Evolutionary conservation across 1,139 yeast genomes (phyloP).

Genomic region (Magnusiomyces sp.): DNA sequence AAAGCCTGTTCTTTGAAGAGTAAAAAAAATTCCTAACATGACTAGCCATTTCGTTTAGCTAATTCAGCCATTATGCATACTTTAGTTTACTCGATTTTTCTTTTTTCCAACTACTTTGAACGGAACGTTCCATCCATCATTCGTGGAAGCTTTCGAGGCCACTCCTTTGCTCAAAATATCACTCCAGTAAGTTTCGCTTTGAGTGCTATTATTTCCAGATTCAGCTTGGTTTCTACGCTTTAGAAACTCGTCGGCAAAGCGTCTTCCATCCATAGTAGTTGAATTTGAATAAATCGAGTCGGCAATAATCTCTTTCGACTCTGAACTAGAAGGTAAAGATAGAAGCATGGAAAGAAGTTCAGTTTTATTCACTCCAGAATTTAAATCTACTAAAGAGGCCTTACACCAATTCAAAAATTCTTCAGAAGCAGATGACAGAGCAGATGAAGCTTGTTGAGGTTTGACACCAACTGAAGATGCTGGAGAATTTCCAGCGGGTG

Average conservation of each 20-base stretch:
- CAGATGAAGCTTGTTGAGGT: constrained; percentile 25
- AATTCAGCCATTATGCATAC: too few species aligned
- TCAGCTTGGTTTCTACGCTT: constrained; percentile 60
- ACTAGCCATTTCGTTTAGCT: too few species aligned
- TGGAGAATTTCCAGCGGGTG: constrained; percentile 23
- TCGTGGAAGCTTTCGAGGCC: constrained; percentile 38
- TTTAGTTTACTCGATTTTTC: constrained; percentile 27
- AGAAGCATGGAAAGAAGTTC: constrained; percentile 75
- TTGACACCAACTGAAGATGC: constrained; percentile 35
- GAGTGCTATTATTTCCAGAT: not conserved
- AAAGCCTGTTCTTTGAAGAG: constrained; percentile 78
- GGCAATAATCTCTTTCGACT: constrained; percentile 76
- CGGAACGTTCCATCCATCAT: constrained; percentile 67
- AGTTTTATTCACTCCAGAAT: constrained; percentile 50
- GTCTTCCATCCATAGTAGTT: constrained; percentile 87
- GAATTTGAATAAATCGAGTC: constrained; percentile 90
- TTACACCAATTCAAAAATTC: constrained; percentile 86
- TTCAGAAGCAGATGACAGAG: constrained; percentile 28
- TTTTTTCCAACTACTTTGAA: constrained; percentile 65
- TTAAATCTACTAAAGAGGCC: constrained; percentile 55
- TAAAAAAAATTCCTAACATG: too few species aligned
- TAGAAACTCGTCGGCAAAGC: constrained; percentile 85
- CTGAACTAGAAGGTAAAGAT: constrained; percentile 65
- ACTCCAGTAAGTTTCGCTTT: constrained; percentile 28
- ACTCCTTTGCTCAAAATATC: constrained; percentile 59